Base-by-base conservation (phyloP, 2,329 filamentous ascomycete genomes). In the Chaetoscypha palmicola region DNA sequence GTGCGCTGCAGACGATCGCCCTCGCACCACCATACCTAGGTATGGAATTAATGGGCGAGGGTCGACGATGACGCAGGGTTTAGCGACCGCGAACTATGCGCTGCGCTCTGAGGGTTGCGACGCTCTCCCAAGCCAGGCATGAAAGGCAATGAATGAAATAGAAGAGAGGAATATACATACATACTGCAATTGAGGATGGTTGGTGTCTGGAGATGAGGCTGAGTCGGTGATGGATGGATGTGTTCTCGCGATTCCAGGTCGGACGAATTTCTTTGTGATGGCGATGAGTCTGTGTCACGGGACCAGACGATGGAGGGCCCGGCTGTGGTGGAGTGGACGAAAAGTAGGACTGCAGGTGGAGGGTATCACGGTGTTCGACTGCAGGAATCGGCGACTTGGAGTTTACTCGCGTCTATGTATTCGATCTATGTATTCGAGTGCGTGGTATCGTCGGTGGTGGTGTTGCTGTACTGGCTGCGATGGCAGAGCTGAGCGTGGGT, bases 51-150 rank as follows among this genome's bases (percentile, higher is more conserved):
- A 10, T 7, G 9, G 12, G 10, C 4, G 17, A n/a, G 7, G 8
- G 17, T 11, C 21, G 17, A 23, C 20, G 16, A 41, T 33, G 28
- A 34, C 28, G 38, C 38, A 34, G 38, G 28, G 38, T 17, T 41
- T 41, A 26, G 38, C 38, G 38, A 34, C 20, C 38, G 28, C 19
- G 12, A 28, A 12, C 7, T 12, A 12, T 28, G 14, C 24, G 20
- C 16, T 28, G 12, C 23, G 36, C 3, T 31, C 32, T 10, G 12
- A 34, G 32, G 17, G 12, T 34, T 34, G n/a, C 10, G 16, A 3
- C 32, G 26, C 38, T 12, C 19, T 11, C n/a, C 28, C 16, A 10
- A 11, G 26, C 8, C 26, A 14, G 7, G 7, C 11, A 5, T 11
- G 19, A 20, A 19, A 17, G 8, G 16, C 5, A 14, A 24, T 2